Evolutionary conservation across 2,329 filamentous ascomycete species (phyloP).

Genomic region (Tolypocladium inflatum): DNA sequence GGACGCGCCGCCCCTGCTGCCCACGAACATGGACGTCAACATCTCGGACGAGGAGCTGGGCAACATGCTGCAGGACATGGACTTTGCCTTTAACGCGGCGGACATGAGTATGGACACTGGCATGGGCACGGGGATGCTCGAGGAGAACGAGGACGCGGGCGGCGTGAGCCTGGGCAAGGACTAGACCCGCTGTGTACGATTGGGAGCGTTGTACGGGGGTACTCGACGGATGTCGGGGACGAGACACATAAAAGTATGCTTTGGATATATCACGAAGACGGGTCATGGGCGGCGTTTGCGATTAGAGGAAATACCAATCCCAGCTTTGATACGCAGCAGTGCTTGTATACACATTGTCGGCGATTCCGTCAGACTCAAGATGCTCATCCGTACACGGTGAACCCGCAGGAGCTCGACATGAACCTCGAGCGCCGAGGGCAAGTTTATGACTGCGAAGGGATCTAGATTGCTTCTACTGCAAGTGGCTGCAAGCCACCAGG

Average conservation of each 20-base stretch:
- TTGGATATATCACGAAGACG: background rate
- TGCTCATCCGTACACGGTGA: too few species aligned
- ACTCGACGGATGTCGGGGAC: too few species aligned
- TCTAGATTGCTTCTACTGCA: too few species aligned
- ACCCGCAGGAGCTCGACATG: too few species aligned
- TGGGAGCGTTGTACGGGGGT: too few species aligned
- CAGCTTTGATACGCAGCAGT: background rate
- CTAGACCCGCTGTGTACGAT: background rate
- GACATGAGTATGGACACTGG: conserved; percentile 9
- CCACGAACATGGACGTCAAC: conserved; percentile 22
- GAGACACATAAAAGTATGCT: background rate
- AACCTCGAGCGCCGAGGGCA: too few species aligned
- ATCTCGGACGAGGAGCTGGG: conserved; percentile 29
- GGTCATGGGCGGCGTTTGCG: background rate
- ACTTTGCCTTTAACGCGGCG: conserved; percentile 28
- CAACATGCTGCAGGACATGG: conserved; percentile 32
- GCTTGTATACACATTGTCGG: too few species aligned
- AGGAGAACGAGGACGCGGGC: conserved; percentile 18
- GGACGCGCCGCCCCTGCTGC: conserved; percentile 8
- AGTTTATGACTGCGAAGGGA: too few species aligned
- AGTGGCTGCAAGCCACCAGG: background rate
- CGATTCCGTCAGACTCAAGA: too few species aligned
- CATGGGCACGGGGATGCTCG: conserved; percentile 9
- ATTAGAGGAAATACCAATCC: background rate
- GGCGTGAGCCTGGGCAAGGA: conserved; percentile 14